Evolutionary conservation across 202 grass and related monocot genomes (phyloP).

Genomic region (Brachypodium distachyon): DNA sequence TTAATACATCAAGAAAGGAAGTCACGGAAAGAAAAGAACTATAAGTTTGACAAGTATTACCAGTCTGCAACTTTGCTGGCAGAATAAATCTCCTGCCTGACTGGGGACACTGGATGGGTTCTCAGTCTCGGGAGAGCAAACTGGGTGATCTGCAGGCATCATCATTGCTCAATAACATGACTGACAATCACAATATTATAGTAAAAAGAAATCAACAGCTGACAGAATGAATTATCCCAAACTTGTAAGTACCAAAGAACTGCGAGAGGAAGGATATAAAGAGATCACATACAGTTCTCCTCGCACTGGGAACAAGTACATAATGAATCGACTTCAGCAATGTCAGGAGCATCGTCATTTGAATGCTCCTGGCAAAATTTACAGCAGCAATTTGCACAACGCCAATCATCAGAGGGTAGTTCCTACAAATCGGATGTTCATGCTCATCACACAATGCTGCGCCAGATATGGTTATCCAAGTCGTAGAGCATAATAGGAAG

Average conservation of each 20-base stretch:
- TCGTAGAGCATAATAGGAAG: not conserved
- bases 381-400: conserved; percentile 81
- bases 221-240: not conserved
- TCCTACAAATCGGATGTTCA: conserved; percentile 44
- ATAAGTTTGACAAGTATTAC: conserved; percentile 30
- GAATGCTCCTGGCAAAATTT: conserved; percentile 72
- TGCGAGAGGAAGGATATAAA: conserved; percentile 5
- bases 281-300: conserved; percentile 59
- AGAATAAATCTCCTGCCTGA: conserved; percentile 36
- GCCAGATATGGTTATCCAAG: not conserved
- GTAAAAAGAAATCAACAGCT: not conserved
- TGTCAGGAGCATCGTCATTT: conserved; percentile 24
- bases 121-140: conserved; percentile 42
- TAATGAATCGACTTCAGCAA: conserved; percentile 37
- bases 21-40: not conserved
- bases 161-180: conserved; percentile 25
- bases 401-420: conserved; percentile 87
- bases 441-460: conserved; percentile 5
- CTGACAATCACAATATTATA: conserved; percentile 21
- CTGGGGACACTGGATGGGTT: conserved; percentile 10
- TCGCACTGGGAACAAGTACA: conserved; percentile 68
- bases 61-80: conserved; percentile 54
- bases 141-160: conserved; percentile 51
- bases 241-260: conserved; percentile 11
- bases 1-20: not conserved